Percentiles rank a stretch among this genome's conserved stretches.
Evolutionary conservation across 2,329 filamentous ascomycete genomes (phyloP).

Genomic region (Trichoderma koningiopsis): DNA sequence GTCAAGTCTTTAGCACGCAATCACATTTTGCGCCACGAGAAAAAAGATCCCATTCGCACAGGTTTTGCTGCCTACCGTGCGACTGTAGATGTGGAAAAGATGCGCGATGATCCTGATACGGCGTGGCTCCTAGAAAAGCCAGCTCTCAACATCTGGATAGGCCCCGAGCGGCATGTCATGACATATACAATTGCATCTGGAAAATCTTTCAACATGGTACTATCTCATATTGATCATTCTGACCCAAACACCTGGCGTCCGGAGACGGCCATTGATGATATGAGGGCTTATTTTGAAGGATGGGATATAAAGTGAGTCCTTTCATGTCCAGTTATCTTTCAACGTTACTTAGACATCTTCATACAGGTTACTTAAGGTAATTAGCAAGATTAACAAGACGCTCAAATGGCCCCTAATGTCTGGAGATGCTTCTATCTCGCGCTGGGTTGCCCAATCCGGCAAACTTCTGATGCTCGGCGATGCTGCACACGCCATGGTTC

Average conservation of each 20-base stretch:
- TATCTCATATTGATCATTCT: constrained; percentile 44
- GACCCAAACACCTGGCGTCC: constrained; percentile 38
- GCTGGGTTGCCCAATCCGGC: constrained; percentile 35
- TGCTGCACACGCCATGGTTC: constrained; percentile 48
- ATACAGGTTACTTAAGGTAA: constrained; percentile 39
- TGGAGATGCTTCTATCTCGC: constrained; percentile 32
- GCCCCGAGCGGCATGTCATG: constrained; percentile 48
- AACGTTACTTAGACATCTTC: neutral
- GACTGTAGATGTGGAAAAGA: constrained; percentile 42
- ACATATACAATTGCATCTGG: constrained; percentile 47
- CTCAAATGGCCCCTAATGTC: constrained; percentile 41
- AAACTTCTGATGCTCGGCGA: constrained; percentile 46
- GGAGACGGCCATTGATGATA: constrained; percentile 36
- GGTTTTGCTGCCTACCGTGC: constrained; percentile 48
- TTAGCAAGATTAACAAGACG: constrained; percentile 39
- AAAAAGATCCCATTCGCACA: constrained; percentile 29
- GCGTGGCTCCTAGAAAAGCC: constrained; percentile 45
- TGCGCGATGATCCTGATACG: constrained; percentile 40
- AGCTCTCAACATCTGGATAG: constrained; percentile 46
- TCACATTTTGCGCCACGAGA: constrained; percentile 9
- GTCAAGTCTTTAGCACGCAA: constrained; percentile 22
- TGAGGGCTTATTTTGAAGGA: constrained; percentile 38
- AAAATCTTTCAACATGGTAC: constrained; percentile 49
- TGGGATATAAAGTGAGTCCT: constrained; percentile 38
- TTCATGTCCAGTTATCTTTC: neutral